phyloP scores from a whole-genome alignment of 2,329 filamentous ascomycete genomes.

The Stachybotrys elegans region DNA sequence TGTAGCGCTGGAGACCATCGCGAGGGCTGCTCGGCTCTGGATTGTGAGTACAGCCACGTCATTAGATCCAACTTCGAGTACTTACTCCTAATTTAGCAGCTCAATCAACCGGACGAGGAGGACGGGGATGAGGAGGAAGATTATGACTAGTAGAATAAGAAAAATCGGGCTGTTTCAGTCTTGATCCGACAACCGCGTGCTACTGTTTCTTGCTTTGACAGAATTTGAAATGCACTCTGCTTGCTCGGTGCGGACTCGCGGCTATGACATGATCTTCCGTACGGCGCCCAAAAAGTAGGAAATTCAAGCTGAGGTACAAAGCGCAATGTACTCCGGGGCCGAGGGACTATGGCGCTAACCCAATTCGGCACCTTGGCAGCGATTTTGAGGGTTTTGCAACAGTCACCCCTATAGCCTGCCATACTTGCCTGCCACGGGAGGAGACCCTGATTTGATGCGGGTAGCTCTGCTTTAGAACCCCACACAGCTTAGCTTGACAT shows the following conservation, averaged over 20 bases:
- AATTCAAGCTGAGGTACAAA: background rate
- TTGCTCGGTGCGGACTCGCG: background rate
- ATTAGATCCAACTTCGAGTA: background rate
- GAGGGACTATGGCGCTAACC: background rate
- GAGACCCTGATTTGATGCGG: too few relatives aligned
- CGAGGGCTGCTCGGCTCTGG: background rate
- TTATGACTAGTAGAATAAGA: background rate
- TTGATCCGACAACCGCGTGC: background rate
- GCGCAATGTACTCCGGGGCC: background rate
- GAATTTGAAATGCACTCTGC: background rate
- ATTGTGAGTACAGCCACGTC: background rate
- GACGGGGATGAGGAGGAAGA: background rate
- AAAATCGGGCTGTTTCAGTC: background rate
- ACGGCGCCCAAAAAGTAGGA: background rate
- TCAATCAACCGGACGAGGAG: background rate
- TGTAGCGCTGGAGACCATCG: background rate
- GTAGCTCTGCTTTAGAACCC: too few relatives aligned
- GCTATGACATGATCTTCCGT: background rate
- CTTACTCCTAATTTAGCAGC: background rate
- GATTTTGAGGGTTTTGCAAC: background rate
- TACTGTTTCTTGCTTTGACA: background rate
- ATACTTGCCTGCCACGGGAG: too few relatives aligned
- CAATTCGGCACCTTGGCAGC: background rate
- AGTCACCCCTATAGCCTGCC: slow-evolving; percentile 1
- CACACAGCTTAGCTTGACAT: too few relatives aligned